Evolutionary conservation across 495 filamentous ascomycete genomes (phyloP).

Genomic region (Astrocystis sublimbata): DNA sequence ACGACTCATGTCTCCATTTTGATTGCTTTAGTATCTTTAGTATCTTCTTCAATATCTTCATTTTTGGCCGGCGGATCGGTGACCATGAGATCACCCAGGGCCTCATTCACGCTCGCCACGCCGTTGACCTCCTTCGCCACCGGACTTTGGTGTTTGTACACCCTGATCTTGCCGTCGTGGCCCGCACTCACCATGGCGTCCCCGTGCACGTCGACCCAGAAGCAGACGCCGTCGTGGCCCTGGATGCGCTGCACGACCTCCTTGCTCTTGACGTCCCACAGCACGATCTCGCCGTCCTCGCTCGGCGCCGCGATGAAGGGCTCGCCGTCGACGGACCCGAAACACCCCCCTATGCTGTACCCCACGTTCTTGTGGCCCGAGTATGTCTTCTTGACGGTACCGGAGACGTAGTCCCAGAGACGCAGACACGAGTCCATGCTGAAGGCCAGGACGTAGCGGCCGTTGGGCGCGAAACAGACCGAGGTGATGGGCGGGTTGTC

Average conservation of each 20-base stretch:
- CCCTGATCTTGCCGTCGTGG: constrained; percentile 43
- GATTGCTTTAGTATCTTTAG: too few species aligned
- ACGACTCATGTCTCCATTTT: constrained; percentile 30
- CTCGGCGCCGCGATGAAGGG: constrained; percentile 78
- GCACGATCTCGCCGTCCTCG: constrained; percentile 79
- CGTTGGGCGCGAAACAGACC: constrained; percentile 91
- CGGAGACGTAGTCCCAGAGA: constrained; percentile 91
- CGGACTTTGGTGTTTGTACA: constrained; percentile 36
- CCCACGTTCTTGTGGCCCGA: constrained; percentile 86
- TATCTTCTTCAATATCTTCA: too few species aligned
- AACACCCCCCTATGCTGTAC: constrained; percentile 79
- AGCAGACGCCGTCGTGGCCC: constrained; percentile 77
- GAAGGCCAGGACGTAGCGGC: constrained; percentile 87
- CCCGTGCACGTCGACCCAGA: constrained; percentile 69
- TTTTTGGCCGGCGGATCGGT: constrained; percentile 21
- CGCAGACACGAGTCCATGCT: constrained; percentile 87
- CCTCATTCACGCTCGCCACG: constrained; percentile 2
- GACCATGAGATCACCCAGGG: constrained; percentile 3
- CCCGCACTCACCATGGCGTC: constrained; percentile 50
- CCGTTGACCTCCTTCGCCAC: constrained; percentile 11
- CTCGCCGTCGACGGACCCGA: constrained; percentile 62
- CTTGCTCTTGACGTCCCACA: constrained; percentile 91
- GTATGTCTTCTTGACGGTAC: constrained; percentile 89
- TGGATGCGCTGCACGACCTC: constrained; percentile 71
- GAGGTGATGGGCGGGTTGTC: constrained; percentile 91